Conservation (phyloP, 805 yeast species). For the Cyberlindnera mycetangii region DNA sequence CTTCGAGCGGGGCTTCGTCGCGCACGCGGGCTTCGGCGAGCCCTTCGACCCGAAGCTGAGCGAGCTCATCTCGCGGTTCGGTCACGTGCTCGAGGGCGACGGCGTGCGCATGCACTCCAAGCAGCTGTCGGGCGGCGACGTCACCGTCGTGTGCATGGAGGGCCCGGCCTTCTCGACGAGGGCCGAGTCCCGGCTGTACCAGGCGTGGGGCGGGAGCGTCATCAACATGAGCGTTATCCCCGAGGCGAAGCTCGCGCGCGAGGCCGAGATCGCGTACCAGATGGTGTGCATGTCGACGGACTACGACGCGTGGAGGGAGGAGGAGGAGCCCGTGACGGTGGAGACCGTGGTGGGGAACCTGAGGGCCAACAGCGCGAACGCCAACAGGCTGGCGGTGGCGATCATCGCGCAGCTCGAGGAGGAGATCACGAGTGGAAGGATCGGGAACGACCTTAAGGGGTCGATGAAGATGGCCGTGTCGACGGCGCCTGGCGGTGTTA, state of each 20-base stretch:
- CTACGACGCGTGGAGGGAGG: slow-evolving; percentile 97
- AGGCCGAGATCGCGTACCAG: slow-evolving; percentile 95
- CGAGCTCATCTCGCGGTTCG: slow-evolving; percentile 56
- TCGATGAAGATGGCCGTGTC: slow-evolving; percentile 79
- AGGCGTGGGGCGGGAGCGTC: slow-evolving; percentile 87
- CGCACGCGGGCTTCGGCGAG: slow-evolving; percentile 96
- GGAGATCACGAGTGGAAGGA: slow-evolving; percentile 52
- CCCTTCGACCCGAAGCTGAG: slow-evolving; percentile 84
- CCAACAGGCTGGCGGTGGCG: slow-evolving; percentile 69
- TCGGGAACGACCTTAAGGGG: slow-evolving; percentile 72
- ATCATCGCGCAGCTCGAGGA: slow-evolving; percentile 66
- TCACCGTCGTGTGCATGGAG: slow-evolving; percentile 94
- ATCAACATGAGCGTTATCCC: slow-evolving; percentile 97
- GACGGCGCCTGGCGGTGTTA: slow-evolving; percentile 71
- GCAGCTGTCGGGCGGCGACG: slow-evolving; percentile 63
- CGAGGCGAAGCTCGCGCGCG: slow-evolving; percentile 96
- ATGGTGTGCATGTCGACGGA: slow-evolving; percentile 99
- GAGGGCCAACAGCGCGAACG: slow-evolving; percentile 83
- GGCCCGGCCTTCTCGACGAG: slow-evolving; percentile 98
- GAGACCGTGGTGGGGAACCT: slow-evolving; percentile 92
- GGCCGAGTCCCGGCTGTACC: slow-evolving; percentile 88
- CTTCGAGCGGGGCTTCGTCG: slow-evolving; percentile 85
- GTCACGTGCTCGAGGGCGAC: slow-evolving; percentile 48
- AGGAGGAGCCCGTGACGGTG: slow-evolving; percentile 96
- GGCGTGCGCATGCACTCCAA: slow-evolving; percentile 63